phyloP scores from a whole-genome alignment of 164 flowering plant species.

The Tetrastigma voinierianum region DNA sequence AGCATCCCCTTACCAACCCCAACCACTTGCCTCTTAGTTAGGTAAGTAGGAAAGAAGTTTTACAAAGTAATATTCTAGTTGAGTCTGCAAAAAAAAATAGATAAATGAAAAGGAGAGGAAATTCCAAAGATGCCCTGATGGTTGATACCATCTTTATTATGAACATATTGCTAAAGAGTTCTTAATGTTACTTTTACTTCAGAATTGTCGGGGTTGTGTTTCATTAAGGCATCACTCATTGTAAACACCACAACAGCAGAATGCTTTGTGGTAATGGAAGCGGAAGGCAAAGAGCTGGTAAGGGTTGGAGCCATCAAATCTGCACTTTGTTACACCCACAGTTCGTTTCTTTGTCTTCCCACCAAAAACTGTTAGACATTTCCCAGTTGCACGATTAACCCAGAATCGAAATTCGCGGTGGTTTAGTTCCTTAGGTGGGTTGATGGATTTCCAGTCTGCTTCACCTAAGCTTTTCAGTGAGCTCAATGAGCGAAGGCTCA shows the following conservation, averaged over 20 bases:
- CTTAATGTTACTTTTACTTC: neutral
- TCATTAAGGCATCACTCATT: constrained; percentile 22
- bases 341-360: constrained; percentile 30
- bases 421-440: constrained; percentile 43
- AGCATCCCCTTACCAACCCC: too few relatives aligned
- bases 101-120: too few relatives aligned
- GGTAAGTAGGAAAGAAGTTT: too few relatives aligned
- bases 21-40: too few relatives aligned
- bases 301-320: constrained; percentile 58
- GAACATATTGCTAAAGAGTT: too few relatives aligned
- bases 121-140: too few relatives aligned
- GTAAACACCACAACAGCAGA: constrained; percentile 50
- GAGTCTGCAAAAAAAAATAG: too few relatives aligned
- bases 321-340: constrained; percentile 52
- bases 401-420: constrained; percentile 53
- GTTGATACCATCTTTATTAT: too few relatives aligned
- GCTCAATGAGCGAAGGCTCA: constrained; percentile 40
- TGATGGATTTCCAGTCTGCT: constrained; percentile 67
- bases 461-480: constrained; percentile 39
- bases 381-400: constrained; percentile 44
- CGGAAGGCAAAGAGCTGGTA: constrained; percentile 64
- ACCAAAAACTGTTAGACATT: constrained; percentile 50
- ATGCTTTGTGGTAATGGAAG: constrained; percentile 58
- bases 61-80: too few relatives aligned
- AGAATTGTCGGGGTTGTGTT: neutral